Evolutionary conservation across 495 filamentous ascomycete species (phyloP), one percentile per base, ranked within the genome.

Genomic region (Geoglossum glabrum): DNA sequence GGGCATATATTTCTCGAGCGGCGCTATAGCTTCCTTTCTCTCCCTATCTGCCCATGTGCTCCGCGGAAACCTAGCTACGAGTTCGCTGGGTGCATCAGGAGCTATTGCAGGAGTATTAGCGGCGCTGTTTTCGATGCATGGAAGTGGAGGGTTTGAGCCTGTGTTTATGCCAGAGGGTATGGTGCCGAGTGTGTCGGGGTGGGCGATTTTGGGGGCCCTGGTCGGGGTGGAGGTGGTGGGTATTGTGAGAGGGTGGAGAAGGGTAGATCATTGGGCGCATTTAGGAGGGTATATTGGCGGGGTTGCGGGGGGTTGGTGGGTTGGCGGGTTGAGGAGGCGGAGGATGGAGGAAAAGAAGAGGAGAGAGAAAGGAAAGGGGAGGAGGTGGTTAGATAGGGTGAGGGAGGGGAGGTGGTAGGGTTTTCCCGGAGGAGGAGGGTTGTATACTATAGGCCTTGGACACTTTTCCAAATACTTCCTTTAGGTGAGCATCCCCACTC

Each of bases 21-120:
- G 87, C 43, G 76, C 77, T 0, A 26, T 86, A 13, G 83, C 80
- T 31, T 82, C 81, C 45, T 76, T 86, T 59, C 66, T 72, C 1
- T 82, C 80, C 26, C 70, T 96, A 54, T 63, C 73, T 11, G 67
- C 67, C 31, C 73, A 78, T 54, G 82, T 89, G 33, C 59, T 88
- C 10, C 58, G 65, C 7, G 67, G 69, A 10, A 64, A 68, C 56
- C 74, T 83, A 40, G 65, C 66, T 2, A 70, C 76, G 7, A 74
- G 73, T 17, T 72, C 76, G 23, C 74, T 90, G 0, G 90, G 90
- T 50, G 85, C 86, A 15, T 89, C 84, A 56, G 86, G 82, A 8
- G 83, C 81, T 8, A 69, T 87, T 15, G 77, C 77, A 55, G 87
- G 84, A 17, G 61, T 93, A 28, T 62, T 84, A 9, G 80, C 74